A percentile compares a stretch with the other conserved stretches of the same genome.
Evolutionary conservation across 441 rosid genomes (phyloP).

Genomic region (California macrophylla): DNA sequence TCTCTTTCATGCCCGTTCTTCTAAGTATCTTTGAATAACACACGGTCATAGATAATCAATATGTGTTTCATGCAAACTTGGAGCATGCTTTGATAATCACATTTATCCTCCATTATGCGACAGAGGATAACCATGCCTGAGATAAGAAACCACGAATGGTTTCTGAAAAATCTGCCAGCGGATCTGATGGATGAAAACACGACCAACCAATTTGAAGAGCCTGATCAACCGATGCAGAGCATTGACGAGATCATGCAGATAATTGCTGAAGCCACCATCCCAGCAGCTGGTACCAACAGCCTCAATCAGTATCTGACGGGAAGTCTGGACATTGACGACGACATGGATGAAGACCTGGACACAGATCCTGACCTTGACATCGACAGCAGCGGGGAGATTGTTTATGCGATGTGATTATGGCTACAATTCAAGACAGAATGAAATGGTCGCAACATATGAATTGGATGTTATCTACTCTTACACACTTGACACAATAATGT

Average conservation of each 20-base stretch:
- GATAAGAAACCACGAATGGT: conserved; percentile 51
- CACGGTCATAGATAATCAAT: too few species aligned
- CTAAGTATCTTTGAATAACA: too few species aligned
- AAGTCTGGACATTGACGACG: conserved; percentile 45
- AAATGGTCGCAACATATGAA: too few species aligned
- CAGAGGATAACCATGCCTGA: conserved; percentile 62
- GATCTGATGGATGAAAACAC: conserved; percentile 45
- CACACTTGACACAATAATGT: too few species aligned
- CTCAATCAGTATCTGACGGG: conserved; percentile 33
- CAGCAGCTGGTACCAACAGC: conserved; percentile 32
- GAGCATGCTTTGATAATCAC: too few species aligned
- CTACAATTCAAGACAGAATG: background rate
- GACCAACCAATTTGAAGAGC: conserved; percentile 39
- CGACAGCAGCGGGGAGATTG: conserved; percentile 60
- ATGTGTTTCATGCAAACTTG: too few species aligned
- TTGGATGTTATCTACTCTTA: too few species aligned
- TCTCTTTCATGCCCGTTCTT: too few species aligned
- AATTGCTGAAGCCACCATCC: conserved; percentile 55
- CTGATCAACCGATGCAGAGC: conserved; percentile 59
- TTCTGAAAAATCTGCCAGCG: conserved; percentile 56
- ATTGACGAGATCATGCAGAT: conserved; percentile 55
- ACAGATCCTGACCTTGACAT: conserved; percentile 52
- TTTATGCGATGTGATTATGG: conserved; percentile 34
- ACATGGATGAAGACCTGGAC: conserved; percentile 51
- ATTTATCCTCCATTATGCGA: too few species aligned